Conservation (phyloP, 345 rosid genomes). For the Adansonia digitata region DNA sequence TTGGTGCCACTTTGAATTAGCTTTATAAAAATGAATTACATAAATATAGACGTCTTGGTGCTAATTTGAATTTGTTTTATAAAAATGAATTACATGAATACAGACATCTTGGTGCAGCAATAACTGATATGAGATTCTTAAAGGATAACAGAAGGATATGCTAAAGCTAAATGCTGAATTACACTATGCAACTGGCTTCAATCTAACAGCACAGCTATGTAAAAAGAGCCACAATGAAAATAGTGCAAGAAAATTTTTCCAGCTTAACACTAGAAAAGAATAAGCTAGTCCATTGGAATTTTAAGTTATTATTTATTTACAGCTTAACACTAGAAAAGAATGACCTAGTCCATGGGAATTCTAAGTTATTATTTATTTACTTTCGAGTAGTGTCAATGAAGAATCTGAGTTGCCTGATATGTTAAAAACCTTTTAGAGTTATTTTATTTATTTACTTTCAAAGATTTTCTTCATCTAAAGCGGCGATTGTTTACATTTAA, state of each 20-base stretch:
- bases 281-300: too few relatives aligned
- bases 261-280: neutral
- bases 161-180: neutral
- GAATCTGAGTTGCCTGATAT: neutral
- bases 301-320: too few relatives aligned
- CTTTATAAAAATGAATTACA: neutral
- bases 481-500: neutral
- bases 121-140: neutral
- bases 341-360: neutral
- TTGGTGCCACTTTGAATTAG: neutral
- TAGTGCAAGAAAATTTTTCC: neutral
- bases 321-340: neutral
- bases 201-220: neutral
- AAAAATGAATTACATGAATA: too few relatives aligned
- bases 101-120: neutral
- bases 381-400: neutral
- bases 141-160: neutral
- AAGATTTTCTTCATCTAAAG: neutral
- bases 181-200: neutral
- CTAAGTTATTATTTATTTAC: neutral
- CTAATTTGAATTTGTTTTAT: too few relatives aligned
- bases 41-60: too few relatives aligned
- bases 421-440: neutral
- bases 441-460: neutral
- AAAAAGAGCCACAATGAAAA: neutral